A percentile compares a stretch with the other conserved stretches of the same genome.
These are phyloP conservation scores for Pneumocystis murina DNA, from an alignment of 1,139 yeast species.

Conservation along the genomic window DNA sequence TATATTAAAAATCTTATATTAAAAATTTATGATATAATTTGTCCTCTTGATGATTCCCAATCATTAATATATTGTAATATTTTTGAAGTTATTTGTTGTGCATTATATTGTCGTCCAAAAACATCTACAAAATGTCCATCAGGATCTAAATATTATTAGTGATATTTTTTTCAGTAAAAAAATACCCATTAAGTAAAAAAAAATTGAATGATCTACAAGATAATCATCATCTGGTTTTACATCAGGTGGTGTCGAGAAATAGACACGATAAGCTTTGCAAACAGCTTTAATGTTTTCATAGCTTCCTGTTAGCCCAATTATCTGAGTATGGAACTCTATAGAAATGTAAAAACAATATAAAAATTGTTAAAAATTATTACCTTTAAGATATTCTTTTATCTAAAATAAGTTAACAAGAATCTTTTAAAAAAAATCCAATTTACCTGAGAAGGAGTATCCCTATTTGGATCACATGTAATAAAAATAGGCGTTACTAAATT, in stretches of 20 bases:
- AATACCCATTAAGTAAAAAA: conserved; percentile 68
- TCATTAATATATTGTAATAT: conserved; percentile 64
- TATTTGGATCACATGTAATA: conserved; percentile 90
- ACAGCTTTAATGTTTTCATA: conserved; percentile 69
- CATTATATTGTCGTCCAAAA: conserved; percentile 77
- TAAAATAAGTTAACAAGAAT: conserved; percentile 5
- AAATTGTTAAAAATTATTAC: conserved; percentile 29
- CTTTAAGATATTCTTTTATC: background rate
- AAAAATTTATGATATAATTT: background rate
- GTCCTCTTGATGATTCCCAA: conserved; percentile 30
- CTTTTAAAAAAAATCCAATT: conserved; percentile 7
- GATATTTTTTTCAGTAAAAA: too few species aligned
- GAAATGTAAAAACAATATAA: conserved; percentile 35
- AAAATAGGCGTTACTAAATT: conserved; percentile 41
- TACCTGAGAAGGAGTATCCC: conserved; percentile 69
- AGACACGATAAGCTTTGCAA: conserved; percentile 81
- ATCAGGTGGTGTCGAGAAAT: conserved; percentile 88
- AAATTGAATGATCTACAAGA: conserved; percentile 89
- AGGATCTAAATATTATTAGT: conserved; percentile 36
- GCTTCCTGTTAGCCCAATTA: conserved; percentile 80
- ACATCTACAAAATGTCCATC: conserved; percentile 93
- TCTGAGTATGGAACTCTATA: conserved; percentile 69
- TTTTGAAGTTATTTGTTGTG: conserved; percentile 62
- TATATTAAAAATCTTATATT: background rate
- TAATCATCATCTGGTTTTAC: conserved; percentile 92